Percentiles rank a stretch among this genome's conserved stretches.
Evolutionary conservation across 2,329 filamentous ascomycete species (phyloP).

Genomic region (Massarina eburnea): DNA sequence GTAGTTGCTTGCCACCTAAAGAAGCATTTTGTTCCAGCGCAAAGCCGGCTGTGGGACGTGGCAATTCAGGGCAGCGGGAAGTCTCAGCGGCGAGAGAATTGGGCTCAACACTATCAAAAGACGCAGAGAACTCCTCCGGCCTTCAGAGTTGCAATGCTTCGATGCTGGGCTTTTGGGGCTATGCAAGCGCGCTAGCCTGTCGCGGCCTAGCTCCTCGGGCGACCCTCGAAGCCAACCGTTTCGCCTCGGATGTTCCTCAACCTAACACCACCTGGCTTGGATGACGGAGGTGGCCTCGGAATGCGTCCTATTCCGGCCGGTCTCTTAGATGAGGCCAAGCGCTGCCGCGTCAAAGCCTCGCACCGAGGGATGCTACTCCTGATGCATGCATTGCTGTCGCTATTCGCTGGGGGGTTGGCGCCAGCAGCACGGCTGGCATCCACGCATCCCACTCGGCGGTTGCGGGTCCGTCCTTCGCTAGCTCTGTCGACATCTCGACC

Average conservation of each 20-base stretch:
- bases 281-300: neutral
- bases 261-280: neutral
- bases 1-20: too few relatives aligned
- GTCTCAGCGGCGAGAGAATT: too few relatives aligned
- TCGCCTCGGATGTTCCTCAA: constrained; percentile 5
- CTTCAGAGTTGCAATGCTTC: too few relatives aligned
- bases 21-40: neutral
- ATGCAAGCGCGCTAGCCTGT: too few relatives aligned
- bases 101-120: too few relatives aligned
- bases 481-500: neutral
- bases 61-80: neutral
- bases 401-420: constrained; percentile 4
- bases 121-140: too few relatives aligned
- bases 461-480: neutral
- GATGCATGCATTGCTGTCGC: neutral
- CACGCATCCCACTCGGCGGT: neutral
- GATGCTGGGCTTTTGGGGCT: too few relatives aligned
- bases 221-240: constrained; percentile 7
- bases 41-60: neutral
- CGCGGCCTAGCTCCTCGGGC: too few relatives aligned
- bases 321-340: constrained; percentile 10
- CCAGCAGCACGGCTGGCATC: constrained; percentile 1
- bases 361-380: neutral
- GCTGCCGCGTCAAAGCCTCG: neutral
- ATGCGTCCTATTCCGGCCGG: constrained; percentile 2